These are phyloP conservation scores for Candida pini DNA, from an alignment of 805 yeast species.

Conservation along the genomic window DNA sequence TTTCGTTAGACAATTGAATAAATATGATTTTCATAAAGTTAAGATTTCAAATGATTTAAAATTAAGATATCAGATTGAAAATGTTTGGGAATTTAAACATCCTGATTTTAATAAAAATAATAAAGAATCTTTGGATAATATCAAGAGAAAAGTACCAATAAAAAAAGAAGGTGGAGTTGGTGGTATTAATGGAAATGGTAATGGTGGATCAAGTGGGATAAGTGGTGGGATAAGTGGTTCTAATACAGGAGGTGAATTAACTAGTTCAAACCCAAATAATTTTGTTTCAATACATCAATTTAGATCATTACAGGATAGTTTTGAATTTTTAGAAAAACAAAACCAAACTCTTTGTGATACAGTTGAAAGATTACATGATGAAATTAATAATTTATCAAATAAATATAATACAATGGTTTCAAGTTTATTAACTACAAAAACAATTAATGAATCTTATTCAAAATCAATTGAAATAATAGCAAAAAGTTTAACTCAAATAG, in stretches of 20 bases:
- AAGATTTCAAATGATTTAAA: conserved; percentile 61
- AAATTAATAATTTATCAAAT: conserved; percentile 38
- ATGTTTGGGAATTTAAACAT: conserved; percentile 86
- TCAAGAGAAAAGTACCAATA: conserved; percentile 74
- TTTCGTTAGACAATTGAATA: conserved; percentile 91
- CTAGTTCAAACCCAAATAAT: conserved; percentile 5
- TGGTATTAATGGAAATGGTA: too few relatives aligned
- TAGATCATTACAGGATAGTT: conserved; percentile 22
- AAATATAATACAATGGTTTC: conserved; percentile 64
- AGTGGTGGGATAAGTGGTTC: too few relatives aligned
- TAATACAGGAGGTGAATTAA: too few relatives aligned
- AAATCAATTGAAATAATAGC: conserved; percentile 46
- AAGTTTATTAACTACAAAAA: conserved; percentile 50
- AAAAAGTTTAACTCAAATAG: conserved; percentile 46
- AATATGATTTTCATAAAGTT: conserved; percentile 96
- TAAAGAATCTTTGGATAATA: conserved; percentile 74
- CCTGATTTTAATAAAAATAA: conserved; percentile 79
- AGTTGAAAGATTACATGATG: conserved; percentile 30
- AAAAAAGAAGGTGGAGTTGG: conserved; percentile 25
- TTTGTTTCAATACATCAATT: conserved; percentile 22
- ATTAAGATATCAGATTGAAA: conserved; percentile 61
- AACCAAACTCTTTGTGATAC: conserved; percentile 24
- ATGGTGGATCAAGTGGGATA: too few relatives aligned
- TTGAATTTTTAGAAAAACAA: conserved; percentile 26
- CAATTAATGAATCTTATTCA: conserved; percentile 51